phyloP scores from a whole-genome alignment of 805 yeast species.

The Brettanomyces custersianus region DNA sequence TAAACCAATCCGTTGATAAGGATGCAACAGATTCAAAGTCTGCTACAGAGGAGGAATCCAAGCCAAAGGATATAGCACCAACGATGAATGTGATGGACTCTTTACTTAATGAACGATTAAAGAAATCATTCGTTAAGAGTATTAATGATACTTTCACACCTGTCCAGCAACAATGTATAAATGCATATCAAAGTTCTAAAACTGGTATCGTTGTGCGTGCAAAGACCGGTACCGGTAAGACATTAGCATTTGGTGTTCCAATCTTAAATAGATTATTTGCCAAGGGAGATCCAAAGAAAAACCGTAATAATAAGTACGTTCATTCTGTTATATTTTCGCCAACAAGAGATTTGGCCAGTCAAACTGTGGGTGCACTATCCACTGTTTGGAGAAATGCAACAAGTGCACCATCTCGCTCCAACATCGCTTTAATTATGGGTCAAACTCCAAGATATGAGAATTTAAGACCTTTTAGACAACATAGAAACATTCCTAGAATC shows the following conservation, averaged over 20 bases:
- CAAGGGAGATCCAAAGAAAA: constrained; percentile 5
- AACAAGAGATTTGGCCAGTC: constrained; percentile 85
- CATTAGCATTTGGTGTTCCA: constrained; percentile 83
- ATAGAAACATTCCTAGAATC: constrained; percentile 40
- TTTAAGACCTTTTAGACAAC: constrained; percentile 18
- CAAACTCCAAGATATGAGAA: constrained; percentile 36
- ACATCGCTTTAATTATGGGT: constrained; percentile 29
- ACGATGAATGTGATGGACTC: constrained; percentile 17
- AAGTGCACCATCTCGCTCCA: neutral
- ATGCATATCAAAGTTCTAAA: constrained; percentile 41
- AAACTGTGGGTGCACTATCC: constrained; percentile 57
- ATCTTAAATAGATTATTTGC: constrained; percentile 36
- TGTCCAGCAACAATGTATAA: constrained; percentile 58
- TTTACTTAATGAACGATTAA: constrained; percentile 16
- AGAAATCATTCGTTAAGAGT: constrained; percentile 23
- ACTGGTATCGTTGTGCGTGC: constrained; percentile 78
- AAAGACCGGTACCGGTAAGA: constrained; percentile 93
- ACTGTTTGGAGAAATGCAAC: constrained; percentile 29
- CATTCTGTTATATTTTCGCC: constrained; percentile 73
- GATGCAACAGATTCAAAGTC: too few species aligned
- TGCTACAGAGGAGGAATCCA: too few species aligned
- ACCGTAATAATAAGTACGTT: constrained; percentile 22
- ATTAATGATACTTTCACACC: constrained; percentile 49
- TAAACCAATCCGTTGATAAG: too few species aligned
- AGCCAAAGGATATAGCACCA: too few species aligned